Conservation (phyloP, 2,329 filamentous ascomycete genomes). For the Penicillium decumbens region DNA sequence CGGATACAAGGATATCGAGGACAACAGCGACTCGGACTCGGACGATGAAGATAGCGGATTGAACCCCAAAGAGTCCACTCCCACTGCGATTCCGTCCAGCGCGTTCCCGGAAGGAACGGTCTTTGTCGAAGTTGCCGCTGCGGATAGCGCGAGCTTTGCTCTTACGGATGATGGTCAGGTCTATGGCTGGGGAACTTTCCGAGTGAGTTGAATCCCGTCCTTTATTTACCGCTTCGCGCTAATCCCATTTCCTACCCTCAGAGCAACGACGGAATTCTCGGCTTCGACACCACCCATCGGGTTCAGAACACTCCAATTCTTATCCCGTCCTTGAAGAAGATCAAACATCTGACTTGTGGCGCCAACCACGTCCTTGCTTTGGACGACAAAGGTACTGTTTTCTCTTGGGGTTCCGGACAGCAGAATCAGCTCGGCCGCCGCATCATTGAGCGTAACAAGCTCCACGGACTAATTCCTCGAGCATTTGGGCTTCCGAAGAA, state of each 20-base stretch:
- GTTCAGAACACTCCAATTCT: slow-evolving; percentile 47
- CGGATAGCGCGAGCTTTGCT: slow-evolving; percentile 57
- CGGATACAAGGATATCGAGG: slow-evolving; percentile 52
- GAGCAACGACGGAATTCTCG: slow-evolving; percentile 61
- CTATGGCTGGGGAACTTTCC: slow-evolving; percentile 61
- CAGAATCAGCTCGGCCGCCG: slow-evolving; percentile 66
- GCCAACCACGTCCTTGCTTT: slow-evolving; percentile 57
- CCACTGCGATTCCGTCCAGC: slow-evolving; percentile 47
- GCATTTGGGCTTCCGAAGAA: slow-evolving; percentile 55
- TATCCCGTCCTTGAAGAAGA: slow-evolving; percentile 51
- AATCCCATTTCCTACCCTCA: slow-evolving; percentile 20
- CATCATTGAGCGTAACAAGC: slow-evolving; percentile 56
- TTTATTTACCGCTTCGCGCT: not conserved
- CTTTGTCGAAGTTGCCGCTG: slow-evolving; percentile 56
- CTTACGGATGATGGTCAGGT: slow-evolving; percentile 57
- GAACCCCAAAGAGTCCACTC: slow-evolving; percentile 55
- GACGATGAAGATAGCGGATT: slow-evolving; percentile 53
- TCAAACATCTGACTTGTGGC: slow-evolving; percentile 52
- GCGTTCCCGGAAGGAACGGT: slow-evolving; percentile 51
- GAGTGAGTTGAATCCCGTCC: slow-evolving; percentile 38
- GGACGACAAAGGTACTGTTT: slow-evolving; percentile 56
- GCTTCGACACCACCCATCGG: slow-evolving; percentile 48
- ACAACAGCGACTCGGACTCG: slow-evolving; percentile 40
- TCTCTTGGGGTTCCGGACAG: slow-evolving; percentile 62
- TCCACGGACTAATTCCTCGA: slow-evolving; percentile 52